Conservation (phyloP, 2,329 filamentous ascomycete genomes). For the Dryadomyces quercivorus region DNA sequence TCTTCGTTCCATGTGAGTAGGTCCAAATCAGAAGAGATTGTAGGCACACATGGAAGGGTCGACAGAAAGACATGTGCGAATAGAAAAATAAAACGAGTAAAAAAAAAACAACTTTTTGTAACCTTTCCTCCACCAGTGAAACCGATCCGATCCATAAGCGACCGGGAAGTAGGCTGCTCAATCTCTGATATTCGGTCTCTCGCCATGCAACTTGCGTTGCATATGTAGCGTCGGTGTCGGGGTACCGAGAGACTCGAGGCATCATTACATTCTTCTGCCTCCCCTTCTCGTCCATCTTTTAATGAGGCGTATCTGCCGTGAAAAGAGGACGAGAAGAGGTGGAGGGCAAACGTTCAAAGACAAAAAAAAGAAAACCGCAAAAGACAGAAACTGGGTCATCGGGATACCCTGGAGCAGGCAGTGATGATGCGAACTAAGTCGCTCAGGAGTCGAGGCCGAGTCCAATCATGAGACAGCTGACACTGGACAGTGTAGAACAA, state of each 20-base stretch:
- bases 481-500: neutral
- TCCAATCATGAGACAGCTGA: neutral
- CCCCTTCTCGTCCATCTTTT: neutral
- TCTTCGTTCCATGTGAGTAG: constrained; percentile 15
- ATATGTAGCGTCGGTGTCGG: neutral
- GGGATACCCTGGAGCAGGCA: neutral
- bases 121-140: neutral
- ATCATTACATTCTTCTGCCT: neutral
- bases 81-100: constrained; percentile 6
- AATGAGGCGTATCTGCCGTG: neutral
- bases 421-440: neutral
- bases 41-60: neutral
- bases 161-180: neutral
- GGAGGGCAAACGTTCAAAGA: neutral
- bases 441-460: neutral
- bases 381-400: constrained; percentile 9
- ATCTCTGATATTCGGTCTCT: neutral
- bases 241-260: neutral
- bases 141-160: neutral
- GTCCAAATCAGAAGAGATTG: neutral
- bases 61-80: neutral
- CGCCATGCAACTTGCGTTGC: neutral
- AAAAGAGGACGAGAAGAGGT: neutral
- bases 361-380: neutral
- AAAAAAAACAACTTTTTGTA: constrained; percentile 5